Conservation (phyloP, 208 protist species). For the Wallacemonas sp. region DNA sequence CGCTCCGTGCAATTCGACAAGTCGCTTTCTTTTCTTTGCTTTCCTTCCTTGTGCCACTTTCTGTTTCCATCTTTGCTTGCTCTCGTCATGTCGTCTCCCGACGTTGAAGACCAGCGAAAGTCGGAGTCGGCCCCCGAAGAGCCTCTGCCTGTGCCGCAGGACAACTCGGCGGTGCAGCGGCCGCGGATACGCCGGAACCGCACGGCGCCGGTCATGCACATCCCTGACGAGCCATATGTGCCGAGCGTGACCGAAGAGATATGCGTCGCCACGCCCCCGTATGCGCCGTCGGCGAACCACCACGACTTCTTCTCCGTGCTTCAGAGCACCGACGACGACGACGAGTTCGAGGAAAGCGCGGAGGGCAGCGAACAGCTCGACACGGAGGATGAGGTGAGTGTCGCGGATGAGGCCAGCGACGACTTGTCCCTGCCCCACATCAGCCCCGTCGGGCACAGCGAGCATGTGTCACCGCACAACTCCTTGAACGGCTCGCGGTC, state of each 20-base stretch:
- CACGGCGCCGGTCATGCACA: background rate
- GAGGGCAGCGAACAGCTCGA: background rate
- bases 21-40: no score
- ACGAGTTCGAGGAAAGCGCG: background rate
- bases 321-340: background rate
- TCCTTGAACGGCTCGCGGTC: background rate
- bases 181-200: background rate
- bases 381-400: background rate
- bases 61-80: constrained; percentile 9
- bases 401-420: background rate
- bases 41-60: constrained; percentile 2
- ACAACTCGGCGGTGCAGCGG: background rate
- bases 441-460: background rate
- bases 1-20: no score
- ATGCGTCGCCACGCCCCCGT: constrained; percentile 5
- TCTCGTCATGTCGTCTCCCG: background rate
- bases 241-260: background rate
- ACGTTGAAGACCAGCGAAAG: background rate
- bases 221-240: background rate
- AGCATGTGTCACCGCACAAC: background rate
- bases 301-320: constrained; percentile 13
- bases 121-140: background rate
- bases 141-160: background rate
- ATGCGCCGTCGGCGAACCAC: background rate
- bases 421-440: background rate